These are phyloP conservation scores for Theileria sp. DNA, from an alignment of 169 alveolate genomes.

Conservation along the genomic window DNA sequence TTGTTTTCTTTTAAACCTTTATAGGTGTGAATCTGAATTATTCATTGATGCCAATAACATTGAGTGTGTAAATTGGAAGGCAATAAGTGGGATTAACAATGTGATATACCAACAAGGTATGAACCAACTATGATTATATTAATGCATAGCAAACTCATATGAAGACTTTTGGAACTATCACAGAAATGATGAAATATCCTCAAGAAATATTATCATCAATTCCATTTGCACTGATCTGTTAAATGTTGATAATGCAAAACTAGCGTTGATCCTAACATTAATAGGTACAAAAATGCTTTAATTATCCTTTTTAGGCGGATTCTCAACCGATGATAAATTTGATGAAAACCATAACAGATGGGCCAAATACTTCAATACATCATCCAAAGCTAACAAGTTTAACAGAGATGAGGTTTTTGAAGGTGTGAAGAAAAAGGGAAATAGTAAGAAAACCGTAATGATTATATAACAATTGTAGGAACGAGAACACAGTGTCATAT, in stretches of 20 bases:
- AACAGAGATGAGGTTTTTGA: not conserved
- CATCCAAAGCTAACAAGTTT: not conserved
- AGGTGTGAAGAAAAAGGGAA: constrained; percentile 1
- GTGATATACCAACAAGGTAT: constrained; percentile 7
- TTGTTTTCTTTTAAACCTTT: too few relatives aligned
- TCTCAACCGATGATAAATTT: not conserved
- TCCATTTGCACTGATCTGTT: constrained; percentile 13
- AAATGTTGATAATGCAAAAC: constrained; percentile 29
- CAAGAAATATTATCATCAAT: constrained; percentile 2
- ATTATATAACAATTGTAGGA: constrained; percentile 21
- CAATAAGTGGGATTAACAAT: constrained; percentile 27
- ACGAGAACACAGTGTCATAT: constrained; percentile 80
- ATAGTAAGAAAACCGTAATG: constrained; percentile 8
- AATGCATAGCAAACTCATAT: constrained; percentile 39
- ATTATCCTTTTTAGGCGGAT: constrained; percentile 12
- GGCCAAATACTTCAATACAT: constrained; percentile 15
- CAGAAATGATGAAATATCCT: constrained; percentile 12
- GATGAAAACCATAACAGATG: constrained; percentile 32
- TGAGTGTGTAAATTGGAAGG: constrained; percentile 48
- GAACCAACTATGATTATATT: not conserved
- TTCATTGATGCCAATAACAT: constrained; percentile 69
- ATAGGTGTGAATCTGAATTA: constrained; percentile 68
- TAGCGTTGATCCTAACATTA: constrained; percentile 34
- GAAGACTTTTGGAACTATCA: constrained; percentile 29
- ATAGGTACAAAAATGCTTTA: constrained; percentile 21